These are phyloP conservation scores for Aspergillus tamarii DNA, from an alignment of 2,329 filamentous ascomycete species.

Conservation along the genomic window DNA sequence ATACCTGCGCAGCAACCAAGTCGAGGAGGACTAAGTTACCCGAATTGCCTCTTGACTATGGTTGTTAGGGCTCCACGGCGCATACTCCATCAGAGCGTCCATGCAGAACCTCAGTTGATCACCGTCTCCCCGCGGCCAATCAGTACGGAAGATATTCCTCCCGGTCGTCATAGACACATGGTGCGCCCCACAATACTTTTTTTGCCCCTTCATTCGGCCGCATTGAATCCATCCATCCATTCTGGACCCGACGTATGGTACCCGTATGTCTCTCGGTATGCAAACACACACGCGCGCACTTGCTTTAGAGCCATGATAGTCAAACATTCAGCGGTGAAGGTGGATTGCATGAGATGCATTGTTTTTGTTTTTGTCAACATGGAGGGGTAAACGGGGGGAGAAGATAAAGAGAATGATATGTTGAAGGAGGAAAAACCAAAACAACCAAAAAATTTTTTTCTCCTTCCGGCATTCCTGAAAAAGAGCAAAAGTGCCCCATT, in stretches of 20 bases:
- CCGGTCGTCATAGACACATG: slow-evolving; percentile 31
- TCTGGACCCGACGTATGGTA: neutral
- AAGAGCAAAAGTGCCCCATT: slow-evolving; percentile 9
- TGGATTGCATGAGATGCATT: neutral
- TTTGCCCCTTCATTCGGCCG: slow-evolving; percentile 17
- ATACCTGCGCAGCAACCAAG: slow-evolving; percentile 25
- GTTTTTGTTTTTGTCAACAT: slow-evolving; percentile 5
- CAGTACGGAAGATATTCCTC: slow-evolving; percentile 1
- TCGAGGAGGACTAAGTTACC: slow-evolving; percentile 17
- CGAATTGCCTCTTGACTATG: slow-evolving; percentile 18
- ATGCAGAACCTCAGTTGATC: slow-evolving; percentile 32
- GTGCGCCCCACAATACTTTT: slow-evolving; percentile 27
- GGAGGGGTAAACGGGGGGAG: slow-evolving; percentile 6
- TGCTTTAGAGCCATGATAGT: neutral
- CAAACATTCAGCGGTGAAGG: slow-evolving; percentile 8
- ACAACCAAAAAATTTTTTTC: slow-evolving; percentile 2
- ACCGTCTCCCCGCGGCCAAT: slow-evolving; percentile 17
- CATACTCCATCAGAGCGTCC: slow-evolving; percentile 13
- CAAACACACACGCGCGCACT: slow-evolving; percentile 2
- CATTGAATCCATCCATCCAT: neutral
- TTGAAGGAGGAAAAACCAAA: slow-evolving; percentile 5
- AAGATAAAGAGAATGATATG: neutral
- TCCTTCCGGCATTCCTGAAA: slow-evolving; percentile 5
- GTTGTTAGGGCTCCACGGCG: slow-evolving; percentile 7
- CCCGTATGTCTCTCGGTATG: slow-evolving; percentile 6